Base-by-base conservation (phyloP, 2,329 filamentous ascomycete species). In the Annulohypoxylon truncatum region DNA sequence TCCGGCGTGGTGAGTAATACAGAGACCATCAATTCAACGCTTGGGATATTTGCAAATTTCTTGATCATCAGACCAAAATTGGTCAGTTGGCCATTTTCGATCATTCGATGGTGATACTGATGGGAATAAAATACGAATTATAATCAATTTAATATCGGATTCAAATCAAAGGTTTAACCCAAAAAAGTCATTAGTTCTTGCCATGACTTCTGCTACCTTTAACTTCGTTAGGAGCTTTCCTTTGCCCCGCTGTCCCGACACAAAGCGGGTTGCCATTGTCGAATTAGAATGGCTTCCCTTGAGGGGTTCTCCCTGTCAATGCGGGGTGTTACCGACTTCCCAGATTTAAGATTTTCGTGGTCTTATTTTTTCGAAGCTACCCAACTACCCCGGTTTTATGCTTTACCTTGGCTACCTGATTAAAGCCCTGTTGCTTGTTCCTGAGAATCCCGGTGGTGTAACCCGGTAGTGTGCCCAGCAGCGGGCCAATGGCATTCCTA, bases 391-490 rank as follows among this genome's bases (percentile, higher is more conserved):
- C 63, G 48, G 52, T 48, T 38, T 44, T 57, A 59, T 44, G 47
- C 28, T 38, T 44, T 57, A 59, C 55, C 60, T 56, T 48, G 42
- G 48, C 38, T 51, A 46, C 33, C 53, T 51, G 29, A 29, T n/a
- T 52, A 48, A 26, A 38, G 33, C 63, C 59, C 60, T 70, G 67
- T 64, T 35, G 47, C 56, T 60, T 48, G 70, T 71, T 69, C 68
- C 70, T 71, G 70, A 70, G 69, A 64, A 68, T 68, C 67, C 68
- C 68, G 68, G 68, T 63, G 59, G 33, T 54, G 38, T 22, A 42
- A 42, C 67, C 68, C 68, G 68, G 68, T 63, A 56, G 33, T 51
- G 40, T 35, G 24, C 52, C 71, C 71, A 72, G 70, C 61, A 20
- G 48, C 47, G 35, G 48, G 50, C 20, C 22, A 72, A 72, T 64